A percentile compares a stretch with the other conserved stretches of the same genome.
phyloP scores from a whole-genome alignment of 2,329 filamentous ascomycete genomes.

The Trichoderma sp. region DNA sequence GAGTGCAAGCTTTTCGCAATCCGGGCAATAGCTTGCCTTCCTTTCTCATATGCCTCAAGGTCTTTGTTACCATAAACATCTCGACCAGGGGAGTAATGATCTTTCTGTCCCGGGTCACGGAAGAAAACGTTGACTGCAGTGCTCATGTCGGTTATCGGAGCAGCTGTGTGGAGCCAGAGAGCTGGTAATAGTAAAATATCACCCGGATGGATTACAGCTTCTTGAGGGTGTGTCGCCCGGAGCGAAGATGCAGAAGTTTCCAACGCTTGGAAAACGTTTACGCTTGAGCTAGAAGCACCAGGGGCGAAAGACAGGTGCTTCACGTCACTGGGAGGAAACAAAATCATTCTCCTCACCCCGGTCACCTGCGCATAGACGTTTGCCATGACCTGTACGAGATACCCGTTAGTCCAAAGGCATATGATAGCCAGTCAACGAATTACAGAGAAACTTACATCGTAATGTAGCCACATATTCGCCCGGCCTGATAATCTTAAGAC shows the following conservation, averaged over 20 bases:
- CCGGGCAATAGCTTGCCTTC: constrained; percentile 67
- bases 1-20: constrained; percentile 63
- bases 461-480: constrained; percentile 87
- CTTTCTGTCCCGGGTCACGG: constrained; percentile 58
- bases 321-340: constrained; percentile 79
- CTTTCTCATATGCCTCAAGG: constrained; percentile 79
- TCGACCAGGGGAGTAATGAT: constrained; percentile 65
- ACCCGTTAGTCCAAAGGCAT: constrained; percentile 5
- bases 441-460: constrained; percentile 58
- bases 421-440: neutral
- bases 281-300: constrained; percentile 75
- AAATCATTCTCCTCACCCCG: constrained; percentile 68
- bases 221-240: constrained; percentile 58
- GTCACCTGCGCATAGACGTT: constrained; percentile 80
- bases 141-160: constrained; percentile 57
- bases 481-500: constrained; percentile 76
- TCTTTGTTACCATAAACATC: constrained; percentile 91
- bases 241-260: constrained; percentile 40
- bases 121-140: constrained; percentile 92
- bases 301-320: constrained; percentile 66
- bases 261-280: constrained; percentile 64
- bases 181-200: constrained; percentile 80
- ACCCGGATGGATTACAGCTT: constrained; percentile 65
- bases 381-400: constrained; percentile 68
- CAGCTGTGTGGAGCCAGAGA: constrained; percentile 78